Evolutionary conservation across 192 early-diverging fungal genomes (phyloP), one percentile per base, ranked within the genome.

Genomic region (Coemansia javaensis): DNA sequence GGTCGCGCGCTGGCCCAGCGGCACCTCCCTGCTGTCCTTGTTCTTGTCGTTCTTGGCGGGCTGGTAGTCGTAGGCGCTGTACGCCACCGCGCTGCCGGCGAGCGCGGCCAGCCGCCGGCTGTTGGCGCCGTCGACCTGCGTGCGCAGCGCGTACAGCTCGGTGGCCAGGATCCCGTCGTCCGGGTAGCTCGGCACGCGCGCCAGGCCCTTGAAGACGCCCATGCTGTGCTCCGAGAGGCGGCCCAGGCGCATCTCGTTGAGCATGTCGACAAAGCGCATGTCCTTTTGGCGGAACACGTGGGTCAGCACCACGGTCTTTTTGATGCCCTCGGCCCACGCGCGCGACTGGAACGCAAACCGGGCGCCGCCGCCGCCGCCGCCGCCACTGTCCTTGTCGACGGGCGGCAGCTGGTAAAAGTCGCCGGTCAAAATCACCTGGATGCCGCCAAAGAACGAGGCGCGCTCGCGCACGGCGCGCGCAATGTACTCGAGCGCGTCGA

Each of bases 261-360:
- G 77, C 56, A 97, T 81, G 17, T 83, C 69, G 44, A 90, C 72
- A 47, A 97, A 89, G 14, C 47, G 76, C 69, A 69, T 62, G 56
- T 97, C 91, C 57, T 81, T 85, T 46, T 97, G 93, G 22, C 93
- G 67, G 50, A 90, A 97, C 18, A 94, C 87, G 34, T 85, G 79
- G 7, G 73, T 83, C 40, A 97, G 50, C 65, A 87, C 66, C 22
- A 87, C 71, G 7, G 81, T 86, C 15, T 63, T 54, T 12, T 58
- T 41, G 5, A 89, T 63, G 0, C 66, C 71, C 25, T 16, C 45
- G 12, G 23, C 28, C 88, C 88, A 90, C 10, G 70, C 48, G 6
- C 59, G 35, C 18, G 79, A 58, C 35, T 90, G 85, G 53, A 89
- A 89, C 12, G 78, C 82, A 57, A 86, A 84, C 57, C 69, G 69